Base-by-base conservation (phyloP, 495 filamentous ascomycete species). In the Saxophila tyrrhenica region DNA sequence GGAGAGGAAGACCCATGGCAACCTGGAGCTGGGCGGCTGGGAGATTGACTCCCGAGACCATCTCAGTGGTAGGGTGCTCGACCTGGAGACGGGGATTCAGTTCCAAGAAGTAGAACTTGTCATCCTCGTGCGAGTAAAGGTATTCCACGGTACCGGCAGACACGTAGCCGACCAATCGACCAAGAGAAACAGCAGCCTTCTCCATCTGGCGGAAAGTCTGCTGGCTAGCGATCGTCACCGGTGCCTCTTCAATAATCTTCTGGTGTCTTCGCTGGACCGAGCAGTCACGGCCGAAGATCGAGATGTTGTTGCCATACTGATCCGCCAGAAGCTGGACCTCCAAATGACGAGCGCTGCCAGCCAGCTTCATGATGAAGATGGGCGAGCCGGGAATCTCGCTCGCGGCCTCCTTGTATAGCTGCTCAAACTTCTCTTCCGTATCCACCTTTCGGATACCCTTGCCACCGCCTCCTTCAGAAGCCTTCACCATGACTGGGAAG, bases 331-430 rank as follows among this genome's bases (percentile, higher is more conserved):
- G 72, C 71, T 99, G 92, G 41, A 99, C 92, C 70, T 99, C 92
- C 74, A 99, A 75, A 78, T 99, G 92, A 48, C 92, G 76, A 42
- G 92, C 92, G 67, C 91, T 94, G 49, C 94, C 92, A 22, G 92
- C 92, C 56, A 99, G 78, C 78, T 99, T 96, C 92, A 99, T 99
- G 72, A 99, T 89, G 75, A 99, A 99, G 65, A 99, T 99, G 25
- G 92, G 92, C 23, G 94, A 97, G 39, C 92, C 92, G n/a, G 92
- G 92, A 61, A 99, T 95, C 75, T 99, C 92, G 70, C 83, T 92
- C 1, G 91, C 89, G 25, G 94, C 92, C 25, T 92, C 94, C 62
- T 90, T 89, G 75, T 97, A 99, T 44, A 96, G 73, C 58, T 73
- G 70, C 57, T 78, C 73, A 65, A 99, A 99, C 41, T 85, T 79